Percentiles rank a stretch among this genome's conserved stretches.
Evolutionary conservation across 805 yeast species (phyloP).

Genomic region (Starmera dryadoides): DNA sequence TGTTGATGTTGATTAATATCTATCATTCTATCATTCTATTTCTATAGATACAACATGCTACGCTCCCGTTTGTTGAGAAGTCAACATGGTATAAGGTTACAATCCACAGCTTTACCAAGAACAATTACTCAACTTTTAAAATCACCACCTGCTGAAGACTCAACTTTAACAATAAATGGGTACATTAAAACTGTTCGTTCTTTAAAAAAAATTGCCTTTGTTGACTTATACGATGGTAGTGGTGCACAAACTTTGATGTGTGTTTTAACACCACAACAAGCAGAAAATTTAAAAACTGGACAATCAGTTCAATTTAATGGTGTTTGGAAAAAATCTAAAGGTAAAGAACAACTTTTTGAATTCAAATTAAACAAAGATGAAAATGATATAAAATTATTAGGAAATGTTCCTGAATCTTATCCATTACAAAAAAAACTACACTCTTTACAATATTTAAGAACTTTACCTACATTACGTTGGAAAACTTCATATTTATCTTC

Average conservation of each 20-base stretch:
- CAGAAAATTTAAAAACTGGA: slow-evolving; percentile 33
- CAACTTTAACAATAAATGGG: slow-evolving; percentile 49
- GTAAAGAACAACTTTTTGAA: slow-evolving; percentile 48
- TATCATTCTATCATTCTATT: too few species aligned
- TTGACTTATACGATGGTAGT: slow-evolving; percentile 79
- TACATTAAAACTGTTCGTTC: slow-evolving; percentile 68
- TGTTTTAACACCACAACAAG: slow-evolving; percentile 36
- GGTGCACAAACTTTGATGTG: slow-evolving; percentile 46
- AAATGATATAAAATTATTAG: slow-evolving; percentile 40
- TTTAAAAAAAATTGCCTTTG: slow-evolving; percentile 71
- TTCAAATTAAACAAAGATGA: slow-evolving; percentile 28
- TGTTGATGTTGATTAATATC: too few species aligned
- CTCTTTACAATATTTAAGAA: slow-evolving; percentile 57
- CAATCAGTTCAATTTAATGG: slow-evolving; percentile 39
- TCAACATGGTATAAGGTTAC: background rate
- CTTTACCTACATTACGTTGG: slow-evolving; percentile 73
- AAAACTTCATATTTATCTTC: slow-evolving; percentile 60
- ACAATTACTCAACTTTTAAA: slow-evolving; percentile 9
- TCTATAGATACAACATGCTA: background rate
- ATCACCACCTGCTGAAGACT: slow-evolving; percentile 18
- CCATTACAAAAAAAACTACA: slow-evolving; percentile 83
- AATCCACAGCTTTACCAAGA: slow-evolving; percentile 2
- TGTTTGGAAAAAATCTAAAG: slow-evolving; percentile 35
- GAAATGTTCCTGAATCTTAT: slow-evolving; percentile 54
- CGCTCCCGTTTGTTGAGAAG: background rate